Evolutionary conservation across 352 stramenopile species (phyloP).

Genomic region (Phytophthora pinifolia): DNA sequence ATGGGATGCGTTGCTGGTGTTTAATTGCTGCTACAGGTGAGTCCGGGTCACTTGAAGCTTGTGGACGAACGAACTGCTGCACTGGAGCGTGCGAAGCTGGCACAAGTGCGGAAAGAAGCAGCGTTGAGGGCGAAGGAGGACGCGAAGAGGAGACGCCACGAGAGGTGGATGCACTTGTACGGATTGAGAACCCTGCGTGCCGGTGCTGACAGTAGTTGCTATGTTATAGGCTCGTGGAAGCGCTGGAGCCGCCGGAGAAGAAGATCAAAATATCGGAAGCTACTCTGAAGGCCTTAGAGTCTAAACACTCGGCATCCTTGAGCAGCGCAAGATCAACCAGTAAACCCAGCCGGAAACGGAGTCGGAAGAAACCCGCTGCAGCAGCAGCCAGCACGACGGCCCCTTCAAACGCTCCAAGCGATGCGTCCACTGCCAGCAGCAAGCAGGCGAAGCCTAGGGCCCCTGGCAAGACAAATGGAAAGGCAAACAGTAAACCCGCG

Average conservation of each 20-base stretch:
- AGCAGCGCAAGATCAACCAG: slow-evolving; percentile 3
- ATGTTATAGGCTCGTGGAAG: slow-evolving; percentile 27
- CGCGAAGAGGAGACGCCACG: slow-evolving; percentile 33
- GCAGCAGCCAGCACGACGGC: slow-evolving; percentile 6
- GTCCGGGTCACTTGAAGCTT: slow-evolving; percentile 38
- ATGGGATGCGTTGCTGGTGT: not conserved
- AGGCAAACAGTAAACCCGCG: slow-evolving; percentile 5
- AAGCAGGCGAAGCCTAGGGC: slow-evolving; percentile 19
- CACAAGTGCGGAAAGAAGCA: slow-evolving; percentile 34
- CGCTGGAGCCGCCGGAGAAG: slow-evolving; percentile 38
- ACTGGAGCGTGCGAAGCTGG: slow-evolving; percentile 42
- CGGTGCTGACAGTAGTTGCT: not conserved
- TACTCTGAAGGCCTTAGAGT: slow-evolving; percentile 28
- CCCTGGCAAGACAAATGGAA: slow-evolving; percentile 16
- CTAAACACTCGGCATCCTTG: slow-evolving; percentile 15
- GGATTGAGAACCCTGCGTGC: not conserved
- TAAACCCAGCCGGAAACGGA: slow-evolving; percentile 21
- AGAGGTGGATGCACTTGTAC: slow-evolving; percentile 8
- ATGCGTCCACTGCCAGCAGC: slow-evolving; percentile 5
- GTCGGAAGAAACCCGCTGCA: slow-evolving; percentile 36
- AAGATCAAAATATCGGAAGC: slow-evolving; percentile 39
- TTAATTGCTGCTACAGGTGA: slow-evolving; percentile 32
- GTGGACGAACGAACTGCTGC: slow-evolving; percentile 44
- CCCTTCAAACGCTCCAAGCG: slow-evolving; percentile 11
- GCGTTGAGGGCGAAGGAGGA: slow-evolving; percentile 36